These are phyloP conservation scores for Penicillium sp. DNA, from an alignment of 2,329 filamentous ascomycete genomes.

Conservation along the genomic window DNA sequence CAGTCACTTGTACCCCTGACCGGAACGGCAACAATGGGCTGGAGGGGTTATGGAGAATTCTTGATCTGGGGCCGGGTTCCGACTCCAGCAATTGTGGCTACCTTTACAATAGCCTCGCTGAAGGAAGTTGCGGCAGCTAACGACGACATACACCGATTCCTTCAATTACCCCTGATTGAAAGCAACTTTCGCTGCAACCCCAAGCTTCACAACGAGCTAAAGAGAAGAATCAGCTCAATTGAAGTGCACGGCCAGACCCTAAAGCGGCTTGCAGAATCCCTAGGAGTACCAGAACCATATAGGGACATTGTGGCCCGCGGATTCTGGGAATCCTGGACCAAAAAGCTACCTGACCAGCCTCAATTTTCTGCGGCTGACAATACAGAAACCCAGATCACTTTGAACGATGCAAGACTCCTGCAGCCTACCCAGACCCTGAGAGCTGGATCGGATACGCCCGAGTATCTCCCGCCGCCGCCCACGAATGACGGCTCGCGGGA, in stretches of 20 bases:
- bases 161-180: conserved; percentile 28
- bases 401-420: too few relatives aligned
- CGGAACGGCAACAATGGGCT: conserved; percentile 3
- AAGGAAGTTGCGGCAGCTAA: conserved; percentile 15
- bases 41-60: conserved; percentile 35
- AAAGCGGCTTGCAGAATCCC: background rate
- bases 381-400: too few relatives aligned
- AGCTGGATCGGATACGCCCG: too few relatives aligned
- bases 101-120: conserved; percentile 26
- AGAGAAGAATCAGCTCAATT: background rate
- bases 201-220: conserved; percentile 16
- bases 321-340: conserved; percentile 1
- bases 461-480: too few relatives aligned
- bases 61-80: conserved; percentile 36
- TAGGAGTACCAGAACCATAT: conserved; percentile 2
- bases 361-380: too few relatives aligned
- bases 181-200: conserved; percentile 1
- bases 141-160: conserved; percentile 21
- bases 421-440: too few relatives aligned
- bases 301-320: background rate
- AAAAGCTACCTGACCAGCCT: too few relatives aligned
- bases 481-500: too few relatives aligned
- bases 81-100: conserved; percentile 27
- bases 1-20: conserved; percentile 20
- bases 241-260: background rate